phyloP scores from a whole-genome alignment of 176 grass and related monocot species.

The Miscanthus lutarioriparius region DNA sequence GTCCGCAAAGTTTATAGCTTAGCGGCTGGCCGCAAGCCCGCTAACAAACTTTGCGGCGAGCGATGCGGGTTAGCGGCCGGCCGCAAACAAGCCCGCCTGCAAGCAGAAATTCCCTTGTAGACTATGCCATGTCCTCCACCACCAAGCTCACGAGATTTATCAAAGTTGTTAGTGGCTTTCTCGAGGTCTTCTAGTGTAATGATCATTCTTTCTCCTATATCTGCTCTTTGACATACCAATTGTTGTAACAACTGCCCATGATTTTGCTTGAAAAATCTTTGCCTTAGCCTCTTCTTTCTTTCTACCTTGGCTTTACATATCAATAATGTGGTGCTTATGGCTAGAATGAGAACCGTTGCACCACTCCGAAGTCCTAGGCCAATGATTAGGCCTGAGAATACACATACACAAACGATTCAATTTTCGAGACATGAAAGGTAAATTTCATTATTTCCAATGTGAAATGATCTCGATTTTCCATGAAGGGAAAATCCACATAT shows the following conservation, averaged over 20 bases:
- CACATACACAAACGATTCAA: background rate
- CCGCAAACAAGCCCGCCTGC: too few relatives aligned
- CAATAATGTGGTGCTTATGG: slow-evolving; percentile 8
- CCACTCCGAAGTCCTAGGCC: slow-evolving; percentile 29
- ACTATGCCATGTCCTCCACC: background rate
- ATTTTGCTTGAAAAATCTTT: slow-evolving; percentile 45
- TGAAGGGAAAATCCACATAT: too few relatives aligned
- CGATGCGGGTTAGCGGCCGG: too few relatives aligned
- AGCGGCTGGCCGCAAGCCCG: too few relatives aligned
- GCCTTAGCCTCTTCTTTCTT: slow-evolving; percentile 24
- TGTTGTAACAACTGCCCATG: slow-evolving; percentile 32
- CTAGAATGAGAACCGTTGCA: slow-evolving; percentile 15
- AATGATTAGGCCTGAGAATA: slow-evolving; percentile 24
- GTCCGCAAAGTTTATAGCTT: too few relatives aligned
- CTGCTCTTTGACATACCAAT: slow-evolving; percentile 30
- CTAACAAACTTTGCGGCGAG: too few relatives aligned
- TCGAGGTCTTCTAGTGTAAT: slow-evolving; percentile 40
- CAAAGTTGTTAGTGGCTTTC: slow-evolving; percentile 7
- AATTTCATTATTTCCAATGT: background rate
- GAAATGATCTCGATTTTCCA: too few relatives aligned
- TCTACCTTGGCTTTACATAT: background rate
- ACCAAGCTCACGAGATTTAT: background rate
- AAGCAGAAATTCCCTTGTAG: background rate
- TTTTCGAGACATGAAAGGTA: background rate
- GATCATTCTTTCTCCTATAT: slow-evolving; percentile 46